phyloP scores from a whole-genome alignment of 306 rosid species.

The Chamaecrista fasciculata region DNA sequence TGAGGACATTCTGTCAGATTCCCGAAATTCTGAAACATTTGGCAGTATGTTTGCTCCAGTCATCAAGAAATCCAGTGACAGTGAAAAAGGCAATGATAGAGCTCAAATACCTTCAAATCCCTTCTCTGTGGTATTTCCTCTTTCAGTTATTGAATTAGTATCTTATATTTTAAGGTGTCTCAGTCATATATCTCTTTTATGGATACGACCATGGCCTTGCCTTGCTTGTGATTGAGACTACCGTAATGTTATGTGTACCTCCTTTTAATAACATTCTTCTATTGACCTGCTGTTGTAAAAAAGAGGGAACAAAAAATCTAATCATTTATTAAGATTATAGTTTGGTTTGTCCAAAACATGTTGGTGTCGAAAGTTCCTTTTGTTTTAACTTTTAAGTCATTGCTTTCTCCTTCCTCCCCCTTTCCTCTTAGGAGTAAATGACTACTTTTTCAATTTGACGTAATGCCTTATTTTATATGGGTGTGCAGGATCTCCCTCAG shows the following conservation, averaged over 20 bases:
- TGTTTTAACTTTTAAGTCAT: neutral
- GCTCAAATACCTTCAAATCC: slow-evolving; percentile 47
- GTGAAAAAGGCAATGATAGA: slow-evolving; percentile 53
- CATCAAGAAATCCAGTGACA: slow-evolving; percentile 41
- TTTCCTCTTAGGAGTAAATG: slow-evolving; percentile 5
- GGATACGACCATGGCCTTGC: neutral
- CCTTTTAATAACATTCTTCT: slow-evolving; percentile 5
- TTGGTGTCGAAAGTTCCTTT: slow-evolving; percentile 15
- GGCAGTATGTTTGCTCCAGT: slow-evolving; percentile 50
- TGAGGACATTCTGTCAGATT: slow-evolving; percentile 57
- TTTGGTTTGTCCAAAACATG: slow-evolving; percentile 4
- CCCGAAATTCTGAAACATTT: slow-evolving; percentile 71
- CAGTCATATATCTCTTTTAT: neutral
- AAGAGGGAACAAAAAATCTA: neutral
- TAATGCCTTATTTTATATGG: slow-evolving; percentile 16
- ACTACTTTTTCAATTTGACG: neutral
- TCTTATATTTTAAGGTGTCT: slow-evolving; percentile 8
- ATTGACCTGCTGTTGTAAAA: slow-evolving; percentile 14
- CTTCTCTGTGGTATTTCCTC: slow-evolving; percentile 48
- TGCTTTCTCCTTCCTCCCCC: neutral
- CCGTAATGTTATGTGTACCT: slow-evolving; percentile 1
- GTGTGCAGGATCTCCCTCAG: slow-evolving; percentile 56
- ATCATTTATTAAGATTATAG: neutral
- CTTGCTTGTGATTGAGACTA: slow-evolving; percentile 2
- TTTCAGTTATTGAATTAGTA: slow-evolving; percentile 16